These are phyloP conservation scores for Kodamaea kakaduensis DNA, from an alignment of 805 yeast genomes.

Conservation along the genomic window DNA sequence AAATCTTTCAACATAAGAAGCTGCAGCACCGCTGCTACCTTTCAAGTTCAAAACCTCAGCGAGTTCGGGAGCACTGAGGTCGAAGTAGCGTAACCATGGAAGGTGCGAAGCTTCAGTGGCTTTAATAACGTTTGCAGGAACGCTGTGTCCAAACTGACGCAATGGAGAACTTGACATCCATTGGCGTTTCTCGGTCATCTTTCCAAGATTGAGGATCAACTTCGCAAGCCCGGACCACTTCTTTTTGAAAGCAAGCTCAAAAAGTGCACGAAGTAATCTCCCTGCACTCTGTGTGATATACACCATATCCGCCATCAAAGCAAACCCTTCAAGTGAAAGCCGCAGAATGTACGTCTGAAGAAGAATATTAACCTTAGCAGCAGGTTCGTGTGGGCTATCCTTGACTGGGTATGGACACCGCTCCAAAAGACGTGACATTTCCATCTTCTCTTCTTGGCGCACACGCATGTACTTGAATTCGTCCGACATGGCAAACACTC, in stretches of 20 bases:
- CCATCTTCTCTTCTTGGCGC: constrained; percentile 79
- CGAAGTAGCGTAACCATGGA: constrained; percentile 79
- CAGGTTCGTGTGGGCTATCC: constrained; percentile 64
- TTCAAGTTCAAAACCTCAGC: constrained; percentile 78
- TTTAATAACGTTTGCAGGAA: constrained; percentile 65
- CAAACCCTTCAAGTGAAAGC: constrained; percentile 77
- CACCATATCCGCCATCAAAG: constrained; percentile 88
- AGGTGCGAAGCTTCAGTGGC: constrained; percentile 75
- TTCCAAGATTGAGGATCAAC: constrained; percentile 58
- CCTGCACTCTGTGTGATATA: constrained; percentile 93
- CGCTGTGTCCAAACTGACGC: constrained; percentile 67
- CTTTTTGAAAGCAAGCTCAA: constrained; percentile 67
- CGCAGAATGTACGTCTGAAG: constrained; percentile 85
- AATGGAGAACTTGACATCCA: constrained; percentile 88
- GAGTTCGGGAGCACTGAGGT: constrained; percentile 68
- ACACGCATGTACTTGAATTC: constrained; percentile 85
- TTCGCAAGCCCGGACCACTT: constrained; percentile 68
- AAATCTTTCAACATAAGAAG: constrained; percentile 61
- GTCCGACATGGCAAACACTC: constrained; percentile 73
- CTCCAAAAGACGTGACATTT: constrained; percentile 63
- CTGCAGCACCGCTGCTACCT: constrained; percentile 56
- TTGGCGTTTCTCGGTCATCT: constrained; percentile 73
- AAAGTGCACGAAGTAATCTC: constrained; percentile 78
- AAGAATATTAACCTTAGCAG: constrained; percentile 74
- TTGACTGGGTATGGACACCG: constrained; percentile 83